These are phyloP conservation scores for Rhamnella rubrinervis DNA, from an alignment of 331 rosid species.

Conservation along the genomic window DNA sequence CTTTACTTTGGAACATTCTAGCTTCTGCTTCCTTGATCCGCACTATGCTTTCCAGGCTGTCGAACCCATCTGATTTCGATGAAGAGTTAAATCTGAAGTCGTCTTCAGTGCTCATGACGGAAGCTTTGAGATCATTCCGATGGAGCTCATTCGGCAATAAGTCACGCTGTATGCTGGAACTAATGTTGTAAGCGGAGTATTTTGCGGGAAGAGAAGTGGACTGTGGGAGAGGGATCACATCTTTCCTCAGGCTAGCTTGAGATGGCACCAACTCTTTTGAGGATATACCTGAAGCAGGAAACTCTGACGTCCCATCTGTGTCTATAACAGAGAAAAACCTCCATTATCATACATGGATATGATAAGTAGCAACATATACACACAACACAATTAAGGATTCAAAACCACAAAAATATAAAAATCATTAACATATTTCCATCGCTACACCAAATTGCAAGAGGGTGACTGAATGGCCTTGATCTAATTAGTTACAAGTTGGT, in stretches of 20 bases:
- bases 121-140: constrained; percentile 56
- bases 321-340: constrained; percentile 33
- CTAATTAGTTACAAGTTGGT: no score
- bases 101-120: constrained; percentile 50
- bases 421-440: no score
- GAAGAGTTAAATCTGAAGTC: constrained; percentile 60
- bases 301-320: constrained; percentile 55
- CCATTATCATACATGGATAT: constrained; percentile 24
- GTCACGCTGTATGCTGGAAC: constrained; percentile 53
- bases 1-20: constrained; percentile 88
- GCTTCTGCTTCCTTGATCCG: constrained; percentile 95
- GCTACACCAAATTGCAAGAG: no score
- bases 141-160: constrained; percentile 49
- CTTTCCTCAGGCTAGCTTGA: constrained; percentile 55
- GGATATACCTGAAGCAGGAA: constrained; percentile 47
- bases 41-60: constrained; percentile 86
- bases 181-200: constrained; percentile 44
- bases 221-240: constrained; percentile 52
- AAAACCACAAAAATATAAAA: no score
- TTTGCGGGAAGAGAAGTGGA: constrained; percentile 46
- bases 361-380: background rate
- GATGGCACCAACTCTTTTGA: constrained; percentile 51
- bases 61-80: constrained; percentile 63
- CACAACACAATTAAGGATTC: background rate
- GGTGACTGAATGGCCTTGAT: no score